These are phyloP conservation scores for Neofusicoccum kwambonambiense DNA, from an alignment of 2,329 filamentous ascomycete genomes.

Conservation along the genomic window DNA sequence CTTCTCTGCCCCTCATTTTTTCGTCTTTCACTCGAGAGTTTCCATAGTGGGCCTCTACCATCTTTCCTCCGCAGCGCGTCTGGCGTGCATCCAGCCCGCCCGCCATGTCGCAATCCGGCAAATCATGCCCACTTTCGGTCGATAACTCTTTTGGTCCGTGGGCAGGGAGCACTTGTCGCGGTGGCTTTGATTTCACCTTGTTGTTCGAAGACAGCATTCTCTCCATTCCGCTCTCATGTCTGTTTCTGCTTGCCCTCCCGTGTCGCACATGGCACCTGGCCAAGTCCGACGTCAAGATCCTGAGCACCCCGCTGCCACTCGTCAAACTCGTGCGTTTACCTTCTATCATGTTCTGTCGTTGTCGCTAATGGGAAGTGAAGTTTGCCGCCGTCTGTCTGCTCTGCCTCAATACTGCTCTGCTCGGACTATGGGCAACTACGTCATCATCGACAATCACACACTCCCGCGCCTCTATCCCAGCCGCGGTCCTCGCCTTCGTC, in stretches of 20 bases:
- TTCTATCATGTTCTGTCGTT: background rate
- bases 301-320: constrained; percentile 25
- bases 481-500: constrained; percentile 29
- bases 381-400: constrained; percentile 25
- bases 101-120: background rate
- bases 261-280: constrained; percentile 30
- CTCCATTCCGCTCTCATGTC: constrained; percentile 30
- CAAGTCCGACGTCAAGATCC: constrained; percentile 28
- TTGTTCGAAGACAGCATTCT: constrained; percentile 38
- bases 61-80: background rate
- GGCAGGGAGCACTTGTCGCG: constrained; percentile 31
- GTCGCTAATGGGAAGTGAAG: background rate
- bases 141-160: constrained; percentile 36
- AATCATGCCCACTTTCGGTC: background rate
- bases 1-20: background rate
- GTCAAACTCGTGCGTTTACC: constrained; percentile 28
- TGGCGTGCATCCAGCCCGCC: background rate
- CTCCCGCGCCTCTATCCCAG: constrained; percentile 27
- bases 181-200: constrained; percentile 40
- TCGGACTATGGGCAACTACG: constrained; percentile 27
- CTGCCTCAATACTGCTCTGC: constrained; percentile 29
- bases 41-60: background rate
- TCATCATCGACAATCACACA: background rate
- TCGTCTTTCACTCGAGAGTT: background rate
- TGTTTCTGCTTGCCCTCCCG: constrained; percentile 32